A percentile compares a stretch with the other conserved stretches of the same genome.
These are phyloP conservation scores for Trichoderma sp. DNA, from an alignment of 2,329 filamentous ascomycete species.

Conservation along the genomic window DNA sequence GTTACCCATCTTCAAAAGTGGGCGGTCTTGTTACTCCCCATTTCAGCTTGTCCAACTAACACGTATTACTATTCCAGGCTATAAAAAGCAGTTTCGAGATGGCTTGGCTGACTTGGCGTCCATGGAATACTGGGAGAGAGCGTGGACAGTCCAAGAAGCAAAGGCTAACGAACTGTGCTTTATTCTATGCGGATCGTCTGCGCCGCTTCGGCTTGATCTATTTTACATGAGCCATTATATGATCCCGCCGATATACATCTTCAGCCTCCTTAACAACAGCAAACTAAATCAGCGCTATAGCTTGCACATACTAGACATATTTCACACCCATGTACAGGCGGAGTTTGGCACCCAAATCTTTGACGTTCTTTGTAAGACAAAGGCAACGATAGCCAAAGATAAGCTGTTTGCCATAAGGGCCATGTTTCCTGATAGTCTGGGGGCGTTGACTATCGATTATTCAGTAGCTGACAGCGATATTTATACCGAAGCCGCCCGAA, in stretches of 20 bases:
- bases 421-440: background rate
- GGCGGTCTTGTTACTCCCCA: background rate
- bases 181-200: background rate
- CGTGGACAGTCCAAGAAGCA: conserved; percentile 4
- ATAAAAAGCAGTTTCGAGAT: background rate
- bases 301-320: background rate
- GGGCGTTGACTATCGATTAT: background rate
- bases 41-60: background rate
- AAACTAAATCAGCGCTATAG: background rate
- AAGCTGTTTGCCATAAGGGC: background rate
- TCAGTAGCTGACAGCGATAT: background rate
- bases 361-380: background rate
- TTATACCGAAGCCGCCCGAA: background rate
- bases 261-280: background rate
- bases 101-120: background rate
- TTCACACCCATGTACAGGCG: background rate
- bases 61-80: background rate
- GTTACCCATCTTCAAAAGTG: background rate
- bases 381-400: background rate
- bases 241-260: background rate
- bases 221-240: background rate
- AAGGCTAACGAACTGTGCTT: background rate
- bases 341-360: background rate
- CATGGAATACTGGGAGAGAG: conserved; percentile 3
- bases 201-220: background rate